Base-by-base conservation (phyloP, 129 eudicot genomes). In the Cynara cardunculus region DNA sequence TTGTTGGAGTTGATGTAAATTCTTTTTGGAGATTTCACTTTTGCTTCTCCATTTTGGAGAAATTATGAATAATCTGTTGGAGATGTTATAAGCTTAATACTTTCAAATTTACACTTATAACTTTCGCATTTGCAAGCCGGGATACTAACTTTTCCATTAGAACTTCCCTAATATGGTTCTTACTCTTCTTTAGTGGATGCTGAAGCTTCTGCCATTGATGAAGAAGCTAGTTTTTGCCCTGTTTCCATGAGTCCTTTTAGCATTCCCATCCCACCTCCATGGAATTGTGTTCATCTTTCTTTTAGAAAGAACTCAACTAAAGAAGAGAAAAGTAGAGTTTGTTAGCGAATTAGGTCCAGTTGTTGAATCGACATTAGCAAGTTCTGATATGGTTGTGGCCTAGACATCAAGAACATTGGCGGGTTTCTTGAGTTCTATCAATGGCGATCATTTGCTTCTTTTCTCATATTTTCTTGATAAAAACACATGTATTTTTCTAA, bases 121-220 rank as follows among this genome's bases (percentile, higher is more conserved):
- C 28, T 22, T 41, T 8, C 59, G 8, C 74, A 3, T 78, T 73
- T 90, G 81, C 91, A 94, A 97, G 88, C 71, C 66, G 91, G 91
- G 27, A 81, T 90, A 81, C 96, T 96, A 35, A 84, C 34, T 78
- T 92, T 94, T 81, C 99, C 99, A 18, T 83, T 76, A 0, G 99
- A 92, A 76, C 92, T 87, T 83, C 97, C 97, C 22, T 97, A 89
- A 75, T 87, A 91, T 86, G 82, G 74, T 32, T 90, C 97, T 46
- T 87, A 92, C 84, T 64, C 83, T 65, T 62, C 70, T 76, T 84
- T 67, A 41, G 84, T 80, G 91, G 89, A 74, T 70, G 72, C 80
- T 25, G 91, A 89, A 88, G 90, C 83, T 70, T 82, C 84, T 32
- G 81, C 56, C 49, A 44, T 76, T 74, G 83, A 82, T 59, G 39